Evolutionary conservation across 352 stramenopile genomes (phyloP).

Genomic region (Pythium plurisporium): DNA sequence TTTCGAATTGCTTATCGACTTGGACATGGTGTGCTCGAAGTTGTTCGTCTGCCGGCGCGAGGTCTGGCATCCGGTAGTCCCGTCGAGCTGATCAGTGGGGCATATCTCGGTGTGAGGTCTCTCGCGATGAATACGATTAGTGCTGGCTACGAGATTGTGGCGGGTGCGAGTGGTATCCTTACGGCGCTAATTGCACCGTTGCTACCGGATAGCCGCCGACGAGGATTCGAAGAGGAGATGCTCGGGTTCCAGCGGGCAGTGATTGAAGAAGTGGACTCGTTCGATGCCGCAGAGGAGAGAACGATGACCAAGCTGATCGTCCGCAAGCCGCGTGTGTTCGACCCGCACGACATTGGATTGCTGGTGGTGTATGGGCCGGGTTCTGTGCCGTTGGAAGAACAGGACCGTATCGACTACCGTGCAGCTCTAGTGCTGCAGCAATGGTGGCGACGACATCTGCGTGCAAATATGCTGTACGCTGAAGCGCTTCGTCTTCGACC

Average conservation of each 20-base stretch:
- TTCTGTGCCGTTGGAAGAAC: conserved; percentile 85
- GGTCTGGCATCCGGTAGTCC: conserved; percentile 77
- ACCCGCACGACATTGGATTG: conserved; percentile 66
- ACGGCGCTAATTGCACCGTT: conserved; percentile 67
- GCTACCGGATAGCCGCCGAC: conserved; percentile 64
- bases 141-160: conserved; percentile 85
- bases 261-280: conserved; percentile 84
- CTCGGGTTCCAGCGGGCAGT: conserved; percentile 82
- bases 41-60: conserved; percentile 71
- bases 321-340: conserved; percentile 77
- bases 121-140: conserved; percentile 89
- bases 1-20: conserved; percentile 86
- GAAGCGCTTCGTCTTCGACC: conserved; percentile 64
- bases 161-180: conserved; percentile 69
- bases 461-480: conserved; percentile 50
- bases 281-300: conserved; percentile 81
- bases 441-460: conserved; percentile 76
- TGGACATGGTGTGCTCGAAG: conserved; percentile 74
- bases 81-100: conserved; percentile 75
- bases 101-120: conserved; percentile 80
- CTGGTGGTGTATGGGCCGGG: conserved; percentile 80
- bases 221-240: conserved; percentile 81
- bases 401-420: conserved; percentile 81
- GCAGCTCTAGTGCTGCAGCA: conserved; percentile 75
- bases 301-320: conserved; percentile 88